Evolutionary conservation across 2,329 filamentous ascomycete genomes (phyloP), one percentile per base, ranked within the genome.

Genomic region (Colletotrichum abscissum): DNA sequence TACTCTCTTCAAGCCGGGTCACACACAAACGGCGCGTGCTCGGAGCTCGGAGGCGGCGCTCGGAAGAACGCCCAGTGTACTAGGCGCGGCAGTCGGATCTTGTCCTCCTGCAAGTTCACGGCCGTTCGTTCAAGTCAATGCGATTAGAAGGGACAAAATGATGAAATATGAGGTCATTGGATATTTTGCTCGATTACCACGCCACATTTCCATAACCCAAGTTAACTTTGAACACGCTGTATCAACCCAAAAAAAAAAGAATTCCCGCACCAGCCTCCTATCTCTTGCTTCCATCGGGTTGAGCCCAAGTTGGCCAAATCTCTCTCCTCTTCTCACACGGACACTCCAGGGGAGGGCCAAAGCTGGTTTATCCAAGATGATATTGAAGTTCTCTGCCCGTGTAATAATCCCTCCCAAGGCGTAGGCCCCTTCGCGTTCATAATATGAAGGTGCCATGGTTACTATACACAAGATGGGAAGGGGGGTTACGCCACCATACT

Each of bases 391-490:
- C 16, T 42, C 16, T n/a, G 33, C 33, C 19, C 52, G 28, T 28
- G 33, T 57, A 38, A 56, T 5, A 54, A 33, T 55, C 12, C 30
- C 42, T 11, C 46, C 42, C 42, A n/a, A 8, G 26, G 6, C 19
- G 30, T 42, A 42, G 14, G n/a, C 38, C 24, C 22, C 42, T 38
- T 26, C 26, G 62, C 33, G 30, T 16, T 60, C 71, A 66, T 71
- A 73, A 71, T 66, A 71, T 62, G 33, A 66, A 54, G 71, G 62
- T 22, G 24, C 71, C 70, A 52, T 71, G 67, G 42, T 49, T 73
- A 73, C 67, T 73, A 70, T 71, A 66, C 71, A 73, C 66, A 73
- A 66, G 56, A 73, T 73, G 62, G 71, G 49, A 35, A 70, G 67
- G 56, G 60, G 67, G 28, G 22, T 19, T 7, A 24, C 26, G 54